Base-by-base conservation (phyloP, 495 filamentous ascomycete genomes). In the Tuber brumale region DNA sequence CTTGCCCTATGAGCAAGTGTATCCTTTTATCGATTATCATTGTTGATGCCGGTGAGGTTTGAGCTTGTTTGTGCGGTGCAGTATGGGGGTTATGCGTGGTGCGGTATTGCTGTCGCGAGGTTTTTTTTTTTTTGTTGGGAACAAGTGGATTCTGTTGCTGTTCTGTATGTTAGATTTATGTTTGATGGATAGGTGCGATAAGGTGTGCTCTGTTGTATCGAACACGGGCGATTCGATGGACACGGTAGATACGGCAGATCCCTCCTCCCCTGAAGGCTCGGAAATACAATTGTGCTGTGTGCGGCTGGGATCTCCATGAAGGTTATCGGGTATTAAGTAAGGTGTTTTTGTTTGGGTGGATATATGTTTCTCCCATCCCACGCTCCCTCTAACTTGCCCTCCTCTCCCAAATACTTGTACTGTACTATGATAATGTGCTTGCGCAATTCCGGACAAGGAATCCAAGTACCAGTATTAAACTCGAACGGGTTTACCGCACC, bases 131-230 rank as follows among this genome's bases (percentile, higher is more conserved):
- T n/a, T 31, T 66, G 57, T n/a, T 12, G 31, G n/a, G 57, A 12
- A 31, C 57, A 66, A 66, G n/a, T 66, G 57, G 57, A 31, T 66
- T 66, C 57, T 66, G 57, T 31, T 66, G 14, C 57, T 66, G 27
- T 31, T 66, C n/a, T 66, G 57, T 66, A 66, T 31, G n/a, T 66
- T 12, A 31, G 27, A 66, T 57, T 57, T 57, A 57, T 66, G 57
- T 66, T 66, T 66, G 3, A 66, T 66, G n/a, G 57, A 66, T 66
- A 66, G 57, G 57, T 66, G n/a, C 57, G 57, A 66, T 66, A 66
- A 66, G 57, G n/a, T 66, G 51, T 61, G 57, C 31, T 66, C 27
- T 66, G 27, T 66, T 66, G 57, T 31, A 66, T 18, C 27, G 57
- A 31, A n/a, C 57, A 66, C n/a, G 57, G 57, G 18, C 57, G 57